Base-by-base conservation (phyloP, 23 red algal genomes). In the Agarophyton chilense region DNA sequence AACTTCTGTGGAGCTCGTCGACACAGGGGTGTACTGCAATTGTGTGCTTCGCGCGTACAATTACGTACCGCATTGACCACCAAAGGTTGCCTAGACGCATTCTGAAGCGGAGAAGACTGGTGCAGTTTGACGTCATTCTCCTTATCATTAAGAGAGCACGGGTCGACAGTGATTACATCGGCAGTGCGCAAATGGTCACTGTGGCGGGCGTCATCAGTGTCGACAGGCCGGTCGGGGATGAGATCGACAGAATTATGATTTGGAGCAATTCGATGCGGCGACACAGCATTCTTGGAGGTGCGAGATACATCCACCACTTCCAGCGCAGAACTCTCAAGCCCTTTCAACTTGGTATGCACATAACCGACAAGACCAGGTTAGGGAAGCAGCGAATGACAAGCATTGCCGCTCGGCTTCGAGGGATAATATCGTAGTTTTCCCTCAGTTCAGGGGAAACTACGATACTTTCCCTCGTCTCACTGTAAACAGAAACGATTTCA, bases 251-350 rank as follows among this genome's bases (percentile, higher is more conserved):
- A 5, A 16, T 4, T 32, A 17, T 54, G 47, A 34, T 78, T 78
- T 13, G 25, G 17, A n/a, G 39, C 28, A 35, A 45, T 28, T 19
- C 38, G 28, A 40, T 56, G 25, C 2, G 47, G 52, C 4, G 72
- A 52, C 8, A 18, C 17, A 19, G 65, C 65, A n/a, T 54, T 54
- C 14, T 54, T 54, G 4, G 51, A 54, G 51, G 51, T 54, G 51
- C 17, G 51, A 12, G 46, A 52, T 16, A 79, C 74, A 21, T 79
- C 74, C 74, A 79, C 53, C 6, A 62, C 60, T 19, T 66, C 61
- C 61, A 66, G 26, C 4, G 61, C 24, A 10, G 26, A 36, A 82
- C 5, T 13, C n/a, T n/a, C n/a, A n/a, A n/a, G n/a, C n/a, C n/a
- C n/a, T n/a, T n/a, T n/a, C n/a, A n/a, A n/a, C n/a, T n/a, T n/a